A percentile compares a stretch with the other conserved stretches of the same genome.
Evolutionary conservation across 345 rosid species (phyloP).

Genomic region (Hirschfeldia incana): DNA sequence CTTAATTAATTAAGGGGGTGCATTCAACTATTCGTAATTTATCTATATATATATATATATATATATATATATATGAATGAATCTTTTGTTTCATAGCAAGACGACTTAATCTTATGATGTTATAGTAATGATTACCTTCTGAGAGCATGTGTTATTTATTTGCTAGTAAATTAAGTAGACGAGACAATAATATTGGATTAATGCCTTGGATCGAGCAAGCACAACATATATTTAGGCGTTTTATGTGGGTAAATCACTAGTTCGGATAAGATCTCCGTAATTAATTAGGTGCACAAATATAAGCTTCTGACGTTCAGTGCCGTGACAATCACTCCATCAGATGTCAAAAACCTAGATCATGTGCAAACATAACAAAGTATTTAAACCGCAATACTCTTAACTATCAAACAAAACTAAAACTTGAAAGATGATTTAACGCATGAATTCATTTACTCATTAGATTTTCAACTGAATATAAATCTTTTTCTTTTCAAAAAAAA

Average conservation of each 20-base stretch:
- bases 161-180: background rate
- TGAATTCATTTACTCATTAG: background rate
- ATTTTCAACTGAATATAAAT: background rate
- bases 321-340: conserved; percentile 3
- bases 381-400: background rate
- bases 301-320: conserved; percentile 1
- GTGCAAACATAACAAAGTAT: background rate
- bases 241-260: conserved; percentile 23
- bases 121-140: background rate
- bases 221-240: conserved; percentile 20
- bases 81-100: background rate
- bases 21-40: background rate
- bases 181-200: conserved; percentile 3
- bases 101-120: background rate
- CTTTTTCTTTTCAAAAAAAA: background rate
- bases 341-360: background rate
- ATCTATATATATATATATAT: no score
- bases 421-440: background rate
- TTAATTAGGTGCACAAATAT: background rate
- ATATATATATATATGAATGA: background rate
- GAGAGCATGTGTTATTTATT: background rate
- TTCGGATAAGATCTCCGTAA: conserved; percentile 28
- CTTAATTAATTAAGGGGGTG: background rate
- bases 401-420: background rate
- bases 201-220: conserved; percentile 24